Conservation (phyloP, 2,329 filamentous ascomycete species). For the Cercospora nicotianae region DNA sequence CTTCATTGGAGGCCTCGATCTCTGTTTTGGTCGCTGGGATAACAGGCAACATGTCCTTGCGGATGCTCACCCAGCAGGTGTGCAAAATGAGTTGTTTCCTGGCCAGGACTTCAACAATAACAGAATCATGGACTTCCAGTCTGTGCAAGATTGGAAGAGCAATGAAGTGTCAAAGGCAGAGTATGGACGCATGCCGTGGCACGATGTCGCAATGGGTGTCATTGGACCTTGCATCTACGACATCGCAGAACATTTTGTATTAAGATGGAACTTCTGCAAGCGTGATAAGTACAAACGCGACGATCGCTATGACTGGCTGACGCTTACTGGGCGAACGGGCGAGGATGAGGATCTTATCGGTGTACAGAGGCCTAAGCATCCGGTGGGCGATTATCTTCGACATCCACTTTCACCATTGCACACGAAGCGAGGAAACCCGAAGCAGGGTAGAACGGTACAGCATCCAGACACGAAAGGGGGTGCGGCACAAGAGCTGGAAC, state of each 20-base stretch:
- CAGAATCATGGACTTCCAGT: conserved; percentile 90
- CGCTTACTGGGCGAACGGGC: conserved; percentile 71
- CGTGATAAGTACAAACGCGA: conserved; percentile 97
- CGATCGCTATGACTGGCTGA: conserved; percentile 78
- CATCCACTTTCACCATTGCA: conserved; percentile 73
- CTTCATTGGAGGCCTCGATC: conserved; percentile 90
- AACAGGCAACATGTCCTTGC: conserved; percentile 78
- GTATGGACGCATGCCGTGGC: conserved; percentile 96
- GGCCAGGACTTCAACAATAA: conserved; percentile 99
- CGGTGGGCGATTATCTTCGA: conserved; percentile 80
- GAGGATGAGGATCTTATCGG: conserved; percentile 82
- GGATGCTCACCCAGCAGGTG: conserved; percentile 81
- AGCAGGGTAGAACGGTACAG: conserved; percentile 37
- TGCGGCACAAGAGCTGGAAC: conserved; percentile 13
- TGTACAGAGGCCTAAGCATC: conserved; percentile 85
- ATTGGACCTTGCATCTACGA: conserved; percentile 88
- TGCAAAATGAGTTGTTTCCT: conserved; percentile 82
- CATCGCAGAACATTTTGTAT: conserved; percentile 90
- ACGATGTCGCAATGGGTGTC: conserved; percentile 91
- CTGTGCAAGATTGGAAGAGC: conserved; percentile 85
- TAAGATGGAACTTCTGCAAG: conserved; percentile 96
- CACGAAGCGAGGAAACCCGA: conserved; percentile 58
- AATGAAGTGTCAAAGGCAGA: conserved; percentile 91
- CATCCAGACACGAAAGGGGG: conserved; percentile 20
- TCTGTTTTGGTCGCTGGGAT: conserved; percentile 97